These are phyloP conservation scores for Hanseniaspora gamundiae DNA, from an alignment of 1,139 yeast species.

Conservation along the genomic window DNA sequence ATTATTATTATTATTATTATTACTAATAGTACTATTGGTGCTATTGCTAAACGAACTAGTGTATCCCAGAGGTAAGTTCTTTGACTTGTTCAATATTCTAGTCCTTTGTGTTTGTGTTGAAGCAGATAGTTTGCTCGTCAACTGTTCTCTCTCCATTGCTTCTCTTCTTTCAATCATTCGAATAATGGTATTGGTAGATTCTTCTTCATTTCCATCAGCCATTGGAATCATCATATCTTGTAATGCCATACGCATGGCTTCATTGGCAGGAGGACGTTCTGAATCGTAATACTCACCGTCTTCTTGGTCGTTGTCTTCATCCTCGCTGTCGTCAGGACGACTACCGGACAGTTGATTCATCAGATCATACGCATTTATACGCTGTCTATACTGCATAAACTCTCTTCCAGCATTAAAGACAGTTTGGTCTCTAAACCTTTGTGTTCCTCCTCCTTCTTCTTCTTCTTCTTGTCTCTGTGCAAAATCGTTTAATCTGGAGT, in stretches of 20 bases:
- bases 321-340: neutral
- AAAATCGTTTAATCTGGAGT: neutral
- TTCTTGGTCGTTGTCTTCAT: neutral
- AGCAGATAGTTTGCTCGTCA: conserved; percentile 22
- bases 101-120: conserved; percentile 20
- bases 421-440: too few relatives aligned
- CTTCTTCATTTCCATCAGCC: conserved; percentile 19
- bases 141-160: conserved; percentile 26
- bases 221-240: conserved; percentile 3
- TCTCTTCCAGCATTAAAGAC: too few relatives aligned
- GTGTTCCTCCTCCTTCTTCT: too few relatives aligned
- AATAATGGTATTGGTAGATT: conserved; percentile 25
- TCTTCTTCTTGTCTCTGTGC: too few relatives aligned
- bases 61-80: conserved; percentile 15
- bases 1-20: conserved; percentile 20
- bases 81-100: conserved; percentile 14
- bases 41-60: conserved; percentile 20
- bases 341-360: neutral
- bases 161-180: conserved; percentile 26
- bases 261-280: neutral
- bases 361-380: neutral
- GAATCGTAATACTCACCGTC: neutral
- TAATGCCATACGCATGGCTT: neutral
- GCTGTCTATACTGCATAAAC: neutral
- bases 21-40: conserved; percentile 18